Conservation (phyloP, 495 filamentous ascomycete genomes). For the Cladorrhinum samala region DNA sequence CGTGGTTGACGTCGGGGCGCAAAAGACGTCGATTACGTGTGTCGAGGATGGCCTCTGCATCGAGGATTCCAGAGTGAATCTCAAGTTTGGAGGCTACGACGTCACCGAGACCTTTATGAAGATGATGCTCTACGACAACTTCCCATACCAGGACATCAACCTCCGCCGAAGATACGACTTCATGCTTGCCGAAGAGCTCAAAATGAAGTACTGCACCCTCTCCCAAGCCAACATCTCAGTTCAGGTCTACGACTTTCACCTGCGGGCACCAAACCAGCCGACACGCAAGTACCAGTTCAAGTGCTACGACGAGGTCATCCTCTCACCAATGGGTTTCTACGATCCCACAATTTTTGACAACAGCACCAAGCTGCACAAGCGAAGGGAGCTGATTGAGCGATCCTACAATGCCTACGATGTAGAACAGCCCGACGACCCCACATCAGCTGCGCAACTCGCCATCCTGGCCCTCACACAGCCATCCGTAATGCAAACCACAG, state of each 20-base stretch:
- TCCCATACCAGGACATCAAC: slow-evolving; percentile 91
- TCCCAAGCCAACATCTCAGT: slow-evolving; percentile 77
- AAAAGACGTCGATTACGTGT: slow-evolving; percentile 96
- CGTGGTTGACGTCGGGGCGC: slow-evolving; percentile 92
- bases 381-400: slow-evolving; percentile 70
- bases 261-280: slow-evolving; percentile 79
- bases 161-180: slow-evolving; percentile 87
- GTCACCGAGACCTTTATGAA: slow-evolving; percentile 91
- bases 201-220: slow-evolving; percentile 82
- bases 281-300: slow-evolving; percentile 91
- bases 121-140: slow-evolving; percentile 94
- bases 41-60: slow-evolving; percentile 95
- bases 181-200: slow-evolving; percentile 87
- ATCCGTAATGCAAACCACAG: slow-evolving; percentile 35
- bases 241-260: slow-evolving; percentile 76
- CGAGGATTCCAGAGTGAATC: slow-evolving; percentile 83
- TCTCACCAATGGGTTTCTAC: slow-evolving; percentile 87
- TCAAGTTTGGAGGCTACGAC: slow-evolving; percentile 89
- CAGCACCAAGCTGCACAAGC: slow-evolving; percentile 64
- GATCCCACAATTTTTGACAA: slow-evolving; percentile 83
- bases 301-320: slow-evolving; percentile 85
- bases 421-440: slow-evolving; percentile 79
- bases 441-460: slow-evolving; percentile 75
- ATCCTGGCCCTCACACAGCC: slow-evolving; percentile 67
- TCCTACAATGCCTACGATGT: slow-evolving; percentile 89